Evolutionary conservation across 345 rosid species (phyloP).

Genomic region (Gossypium bickii): DNA sequence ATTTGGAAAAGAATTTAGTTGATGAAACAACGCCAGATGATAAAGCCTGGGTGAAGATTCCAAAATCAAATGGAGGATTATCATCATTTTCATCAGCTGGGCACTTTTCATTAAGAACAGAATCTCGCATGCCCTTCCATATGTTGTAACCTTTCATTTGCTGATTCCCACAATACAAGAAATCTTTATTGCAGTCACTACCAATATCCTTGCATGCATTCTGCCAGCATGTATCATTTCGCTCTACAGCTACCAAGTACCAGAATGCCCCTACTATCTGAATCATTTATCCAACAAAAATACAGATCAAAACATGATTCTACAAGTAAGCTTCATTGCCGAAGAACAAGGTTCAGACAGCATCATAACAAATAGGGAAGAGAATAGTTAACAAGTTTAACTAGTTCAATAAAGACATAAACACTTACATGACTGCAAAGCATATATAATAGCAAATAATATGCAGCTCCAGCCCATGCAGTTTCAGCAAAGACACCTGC

Average conservation of each 20-base stretch:
- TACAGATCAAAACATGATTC: slow-evolving; percentile 8
- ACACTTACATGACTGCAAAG: slow-evolving; percentile 94
- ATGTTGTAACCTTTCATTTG: slow-evolving; percentile 34
- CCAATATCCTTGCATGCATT: slow-evolving; percentile 29
- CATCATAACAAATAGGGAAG: slow-evolving; percentile 7
- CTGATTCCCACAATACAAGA: slow-evolving; percentile 74
- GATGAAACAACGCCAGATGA: slow-evolving; percentile 75
- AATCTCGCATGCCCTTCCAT: slow-evolving; percentile 38
- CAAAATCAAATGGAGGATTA: slow-evolving; percentile 58
- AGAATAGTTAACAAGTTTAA: neutral
- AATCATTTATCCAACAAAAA: slow-evolving; percentile 16
- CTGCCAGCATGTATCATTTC: slow-evolving; percentile 79
- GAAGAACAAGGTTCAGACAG: neutral
- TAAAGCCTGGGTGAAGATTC: slow-evolving; percentile 61
- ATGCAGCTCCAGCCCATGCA: slow-evolving; percentile 99
- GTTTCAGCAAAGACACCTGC: slow-evolving; percentile 96
- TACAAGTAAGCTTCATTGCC: neutral
- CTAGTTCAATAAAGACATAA: neutral
- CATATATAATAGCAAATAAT: slow-evolving; percentile 86
- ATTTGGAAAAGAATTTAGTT: slow-evolving; percentile 66
- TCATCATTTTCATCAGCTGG: slow-evolving; percentile 28
- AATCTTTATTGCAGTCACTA: slow-evolving; percentile 35
- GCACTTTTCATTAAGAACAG: slow-evolving; percentile 36
- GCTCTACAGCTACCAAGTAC: slow-evolving; percentile 83
- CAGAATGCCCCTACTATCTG: slow-evolving; percentile 96